Base-by-base conservation (phyloP, 192 early-diverging fungal species). In the Backusella psychrophila region DNA sequence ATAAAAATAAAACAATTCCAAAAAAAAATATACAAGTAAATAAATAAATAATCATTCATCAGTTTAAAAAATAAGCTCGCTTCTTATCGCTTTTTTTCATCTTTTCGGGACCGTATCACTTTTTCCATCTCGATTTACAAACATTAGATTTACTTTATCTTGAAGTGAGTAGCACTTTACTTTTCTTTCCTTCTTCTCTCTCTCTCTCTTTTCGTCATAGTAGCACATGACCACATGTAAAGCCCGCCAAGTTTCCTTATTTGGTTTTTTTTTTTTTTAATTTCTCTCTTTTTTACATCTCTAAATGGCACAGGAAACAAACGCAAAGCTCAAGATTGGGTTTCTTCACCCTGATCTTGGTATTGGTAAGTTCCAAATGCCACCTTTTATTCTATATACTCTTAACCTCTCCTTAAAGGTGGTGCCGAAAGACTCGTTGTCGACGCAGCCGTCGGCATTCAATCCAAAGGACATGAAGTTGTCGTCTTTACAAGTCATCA, bases 281-380 rank as follows among this genome's bases (percentile, higher is more conserved):
- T 59, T 59, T 59, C 21, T 59, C 19, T 59, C 53, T 63, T 12
- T 63, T 29, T 63, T n/a, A n/a, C n/a, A 8, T 63, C 9, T 63
- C 23, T 26, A 9, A 26, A 63, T 63, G 56, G 3, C 56, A 29
- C n/a, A 53, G 7, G 23, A 63, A 29, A 29, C 23, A 63, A 14
- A 63, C 11, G 26, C 56, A 63, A 68, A 68, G 7, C 46, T 93
- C 3, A 90, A 77, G 7, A 76, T 97, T 42, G 95, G 90, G 17
- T 95, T 98, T 81, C 82, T 98, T 29, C 97, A 98, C 75, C 97
- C 97, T 8, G 94, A 98, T 79, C 85, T 98, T 1, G 97, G 97
- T 34, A 98, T 98, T 49, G 96, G 93, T 92, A 84, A 70, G 38
- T 39, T 39, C 9, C 33, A 42, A 33, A 21, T 9, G 11, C 14